These are phyloP conservation scores for Cercospora sp. DNA, from an alignment of 2,329 filamentous ascomycete species.

Conservation along the genomic window DNA sequence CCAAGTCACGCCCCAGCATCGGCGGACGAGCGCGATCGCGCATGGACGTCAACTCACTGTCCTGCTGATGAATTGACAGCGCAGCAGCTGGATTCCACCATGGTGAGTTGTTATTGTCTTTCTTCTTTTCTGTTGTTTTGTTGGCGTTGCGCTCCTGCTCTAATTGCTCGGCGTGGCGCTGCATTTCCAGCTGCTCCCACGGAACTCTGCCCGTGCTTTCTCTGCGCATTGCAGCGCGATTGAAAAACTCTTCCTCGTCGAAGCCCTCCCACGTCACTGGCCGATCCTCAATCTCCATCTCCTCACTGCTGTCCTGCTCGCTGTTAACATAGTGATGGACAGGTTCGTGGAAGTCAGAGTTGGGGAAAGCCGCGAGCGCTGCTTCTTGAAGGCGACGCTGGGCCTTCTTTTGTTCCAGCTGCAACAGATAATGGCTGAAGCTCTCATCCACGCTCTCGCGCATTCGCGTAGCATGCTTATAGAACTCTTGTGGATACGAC, in stretches of 20 bases:
- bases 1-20: conserved; percentile 81
- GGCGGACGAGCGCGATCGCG: conserved; percentile 68
- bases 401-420: conserved; percentile 75
- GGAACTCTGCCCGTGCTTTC: conserved; percentile 64
- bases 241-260: conserved; percentile 41
- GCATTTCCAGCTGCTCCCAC: conserved; percentile 81
- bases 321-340: conserved; percentile 71
- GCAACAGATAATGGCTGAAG: conserved; percentile 73
- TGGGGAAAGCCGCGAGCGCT: conserved; percentile 74
- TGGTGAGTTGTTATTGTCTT: conserved; percentile 30
- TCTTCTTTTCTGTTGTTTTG: conserved; percentile 37
- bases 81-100: conserved; percentile 44
- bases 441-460: conserved; percentile 71
- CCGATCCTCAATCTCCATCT: conserved; percentile 40
- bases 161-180: conserved; percentile 69
- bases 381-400: conserved; percentile 77
- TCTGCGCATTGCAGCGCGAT: conserved; percentile 43
- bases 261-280: conserved; percentile 41
- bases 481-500: conserved; percentile 43
- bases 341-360: conserved; percentile 66
- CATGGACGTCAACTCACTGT: conserved; percentile 53
- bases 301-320: conserved; percentile 39
- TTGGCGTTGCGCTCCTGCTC: conserved; percentile 53
- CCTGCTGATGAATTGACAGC: conserved; percentile 36
- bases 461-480: conserved; percentile 56